Base-by-base conservation (phyloP, 2,329 filamentous ascomycete genomes). In the Hortaea sp. region DNA sequence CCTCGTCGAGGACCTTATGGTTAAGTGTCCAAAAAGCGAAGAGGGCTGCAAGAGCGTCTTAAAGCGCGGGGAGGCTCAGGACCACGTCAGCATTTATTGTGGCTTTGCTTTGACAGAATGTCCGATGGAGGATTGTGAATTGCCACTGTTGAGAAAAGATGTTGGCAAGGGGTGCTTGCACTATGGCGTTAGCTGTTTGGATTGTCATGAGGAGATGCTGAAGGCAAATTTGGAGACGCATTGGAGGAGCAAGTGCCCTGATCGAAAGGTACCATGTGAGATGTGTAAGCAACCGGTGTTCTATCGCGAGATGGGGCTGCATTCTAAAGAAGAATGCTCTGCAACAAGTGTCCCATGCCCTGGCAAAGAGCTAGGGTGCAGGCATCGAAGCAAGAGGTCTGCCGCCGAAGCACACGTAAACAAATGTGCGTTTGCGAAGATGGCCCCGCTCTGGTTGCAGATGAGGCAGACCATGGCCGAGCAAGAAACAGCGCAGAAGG, bases 31-130 rank as follows among this genome's bases (percentile, higher is more conserved):
- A 0, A 76, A 75, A 49, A 49, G 48, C n/a, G 61, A 62, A 20
- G 68, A 72, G 7, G 79, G 78, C 5, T 82, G 79, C 62, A 57
- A 62, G 37, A 71, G 73, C 53, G 61, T 73, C 29, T 60, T 77
- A 41, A 72, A 78, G 44, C 69, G 79, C 41, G 74, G 73, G 38
- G 73, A 78, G 55, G 68, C 80, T 42, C 70, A 77, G 59, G 70
- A 75, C 48, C 79, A 82, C 57, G 71, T 80, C 43, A 71, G 76
- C 57, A 74, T 76, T 51, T 79, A 82, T 56, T 82, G 79, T 57
- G 71, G 70, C 7, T 76, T 76, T 55, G 69, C 71, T 43, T 62
- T 70, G 34, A 64, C 82, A 20, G 68, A 72, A 48, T 82, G 79
- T 49, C 67, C 73, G 1, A 66, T 66, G 13, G 54, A 63, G 30